Conservation (phyloP, 2,329 filamentous ascomycete species). For the Bipolaris sorokiniana region DNA sequence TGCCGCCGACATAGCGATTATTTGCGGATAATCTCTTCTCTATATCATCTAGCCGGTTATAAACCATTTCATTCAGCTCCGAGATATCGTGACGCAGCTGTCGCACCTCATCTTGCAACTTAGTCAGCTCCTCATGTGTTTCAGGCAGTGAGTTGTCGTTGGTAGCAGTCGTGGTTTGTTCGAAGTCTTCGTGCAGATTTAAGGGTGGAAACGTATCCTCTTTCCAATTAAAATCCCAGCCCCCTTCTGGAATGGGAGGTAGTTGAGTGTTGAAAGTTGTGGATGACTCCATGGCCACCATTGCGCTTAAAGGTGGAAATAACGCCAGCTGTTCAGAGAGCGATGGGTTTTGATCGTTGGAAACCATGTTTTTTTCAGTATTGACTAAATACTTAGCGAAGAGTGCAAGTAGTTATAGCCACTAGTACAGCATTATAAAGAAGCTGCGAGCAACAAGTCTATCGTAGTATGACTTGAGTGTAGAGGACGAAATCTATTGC, state of each 20-base stretch:
- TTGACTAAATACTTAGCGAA: not conserved
- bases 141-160: conserved; percentile 1
- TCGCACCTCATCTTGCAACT: conserved; percentile 6
- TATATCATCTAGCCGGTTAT: conserved; percentile 15
- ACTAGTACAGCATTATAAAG: conserved; percentile 4
- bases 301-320: not conserved
- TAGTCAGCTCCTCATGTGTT: conserved; percentile 3
- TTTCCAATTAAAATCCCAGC: conserved; percentile 8
- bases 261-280: not conserved
- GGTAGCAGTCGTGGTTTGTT: conserved; percentile 1
- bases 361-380: conserved; percentile 5
- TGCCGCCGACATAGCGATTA: conserved; percentile 15
- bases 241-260: not conserved
- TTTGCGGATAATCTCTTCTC: conserved; percentile 6
- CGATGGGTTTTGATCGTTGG: not conserved
- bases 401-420: conserved; percentile 6
- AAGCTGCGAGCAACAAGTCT: conserved; percentile 1
- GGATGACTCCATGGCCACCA: not conserved
- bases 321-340: not conserved
- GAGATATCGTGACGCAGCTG: conserved; percentile 6
- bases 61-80: conserved; percentile 9
- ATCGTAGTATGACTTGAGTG: not conserved
- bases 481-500: not conserved
- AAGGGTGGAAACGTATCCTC: not conserved
- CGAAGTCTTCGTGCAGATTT: conserved; percentile 5